A percentile compares a stretch with the other conserved stretches of the same genome.
These are phyloP conservation scores for Ceratopteris richardii DNA, from an alignment of 75 land plant species.

Conservation along the genomic window DNA sequence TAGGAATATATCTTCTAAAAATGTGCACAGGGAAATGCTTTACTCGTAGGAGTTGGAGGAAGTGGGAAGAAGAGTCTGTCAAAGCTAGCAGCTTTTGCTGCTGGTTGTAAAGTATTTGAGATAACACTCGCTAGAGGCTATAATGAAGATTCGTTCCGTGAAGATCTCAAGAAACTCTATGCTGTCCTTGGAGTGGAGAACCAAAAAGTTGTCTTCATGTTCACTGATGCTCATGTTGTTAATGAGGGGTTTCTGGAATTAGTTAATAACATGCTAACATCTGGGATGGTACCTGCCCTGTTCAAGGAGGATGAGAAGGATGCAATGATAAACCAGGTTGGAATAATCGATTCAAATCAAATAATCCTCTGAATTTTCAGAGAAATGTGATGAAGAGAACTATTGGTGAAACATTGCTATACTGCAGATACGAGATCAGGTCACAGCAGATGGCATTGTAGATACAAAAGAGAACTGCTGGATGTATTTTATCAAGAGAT, in stretches of 20 bases:
- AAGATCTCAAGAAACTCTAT: slow-evolving; percentile 22
- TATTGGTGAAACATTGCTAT: not conserved
- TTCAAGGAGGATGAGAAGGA: slow-evolving; percentile 32
- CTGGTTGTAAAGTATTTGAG: slow-evolving; percentile 25
- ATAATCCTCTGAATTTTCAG: too few species aligned
- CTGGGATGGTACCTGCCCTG: slow-evolving; percentile 40
- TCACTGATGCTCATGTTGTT: slow-evolving; percentile 33
- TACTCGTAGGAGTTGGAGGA: slow-evolving; percentile 34
- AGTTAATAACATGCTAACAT: slow-evolving; percentile 33
- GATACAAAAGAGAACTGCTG: slow-evolving; percentile 33
- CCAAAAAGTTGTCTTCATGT: slow-evolving; percentile 15
- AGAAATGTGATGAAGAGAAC: not conserved
- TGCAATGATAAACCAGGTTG: slow-evolving; percentile 24
- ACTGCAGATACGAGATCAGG: slow-evolving; percentile 25
- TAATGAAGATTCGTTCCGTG: slow-evolving; percentile 27
- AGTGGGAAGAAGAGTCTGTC: slow-evolving; percentile 35
- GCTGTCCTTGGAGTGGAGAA: slow-evolving; percentile 26
- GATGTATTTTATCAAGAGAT: slow-evolving; percentile 25
- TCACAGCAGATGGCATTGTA: slow-evolving; percentile 20
- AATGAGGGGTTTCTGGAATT: slow-evolving; percentile 33
- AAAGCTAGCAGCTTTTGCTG: slow-evolving; percentile 21
- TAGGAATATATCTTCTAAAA: too few species aligned
- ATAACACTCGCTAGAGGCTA: slow-evolving; percentile 27
- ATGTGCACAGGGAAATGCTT: slow-evolving; percentile 22
- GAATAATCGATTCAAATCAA: not conserved